Evolutionary conservation across 129 eudicot species (phyloP).

Genomic region (Flaveria bidentis): DNA sequence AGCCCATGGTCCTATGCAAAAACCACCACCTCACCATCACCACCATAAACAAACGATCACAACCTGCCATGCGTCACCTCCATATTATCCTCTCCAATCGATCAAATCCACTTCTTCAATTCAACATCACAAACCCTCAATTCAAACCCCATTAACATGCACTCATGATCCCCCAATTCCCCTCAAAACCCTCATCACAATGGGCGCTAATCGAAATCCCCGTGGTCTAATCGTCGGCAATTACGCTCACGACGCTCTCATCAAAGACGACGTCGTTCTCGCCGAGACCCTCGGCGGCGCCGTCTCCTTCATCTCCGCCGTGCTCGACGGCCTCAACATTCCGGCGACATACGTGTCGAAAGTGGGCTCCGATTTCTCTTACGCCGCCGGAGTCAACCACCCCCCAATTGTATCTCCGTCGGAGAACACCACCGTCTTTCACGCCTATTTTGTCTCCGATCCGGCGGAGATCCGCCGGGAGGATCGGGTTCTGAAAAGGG

Average conservation of each 20-base stretch:
- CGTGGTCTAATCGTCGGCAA: slow-evolving; percentile 73
- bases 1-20: slow-evolving; percentile 13
- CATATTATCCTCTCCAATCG: not conserved
- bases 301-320: slow-evolving; percentile 75
- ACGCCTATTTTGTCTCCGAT: slow-evolving; percentile 68
- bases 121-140: not conserved
- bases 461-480: slow-evolving; percentile 37
- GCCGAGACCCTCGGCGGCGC: slow-evolving; percentile 94
- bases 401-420: slow-evolving; percentile 41
- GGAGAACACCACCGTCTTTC: slow-evolving; percentile 61
- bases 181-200: slow-evolving; percentile 26
- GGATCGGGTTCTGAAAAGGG: slow-evolving; percentile 72
- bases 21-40: slow-evolving; percentile 14
- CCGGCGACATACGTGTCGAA: slow-evolving; percentile 56
- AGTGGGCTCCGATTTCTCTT: slow-evolving; percentile 70
- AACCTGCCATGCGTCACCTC: slow-evolving; percentile 20
- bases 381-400: slow-evolving; percentile 41
- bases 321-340: slow-evolving; percentile 54
- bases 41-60: slow-evolving; percentile 5
- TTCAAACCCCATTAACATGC: slow-evolving; percentile 12
- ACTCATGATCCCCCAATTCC: slow-evolving; percentile 29
- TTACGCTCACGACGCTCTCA: slow-evolving; percentile 87
- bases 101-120: slow-evolving; percentile 6
- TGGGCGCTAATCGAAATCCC: slow-evolving; percentile 35
- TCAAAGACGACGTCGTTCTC: slow-evolving; percentile 57